Percentiles rank a stretch among this genome's conserved stretches.
Conservation (phyloP, 768 basidiomycete genomes). For the Suillus fuscotomentosus region DNA sequence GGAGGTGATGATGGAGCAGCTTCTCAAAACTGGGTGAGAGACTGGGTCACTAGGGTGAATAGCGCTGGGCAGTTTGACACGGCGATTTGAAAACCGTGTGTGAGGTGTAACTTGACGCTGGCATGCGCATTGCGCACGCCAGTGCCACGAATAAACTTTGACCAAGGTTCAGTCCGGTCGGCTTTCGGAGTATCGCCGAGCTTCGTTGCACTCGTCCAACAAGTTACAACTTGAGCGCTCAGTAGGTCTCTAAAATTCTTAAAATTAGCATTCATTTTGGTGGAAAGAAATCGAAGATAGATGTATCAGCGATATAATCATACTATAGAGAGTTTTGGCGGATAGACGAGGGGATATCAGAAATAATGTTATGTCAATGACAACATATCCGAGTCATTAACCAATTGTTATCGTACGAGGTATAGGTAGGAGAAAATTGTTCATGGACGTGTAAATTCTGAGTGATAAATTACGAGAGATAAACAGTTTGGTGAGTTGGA, state of each 20-base stretch:
- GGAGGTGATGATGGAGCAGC: neutral
- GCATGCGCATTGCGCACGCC: neutral
- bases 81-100: neutral
- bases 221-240: too few species aligned
- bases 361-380: neutral
- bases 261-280: neutral
- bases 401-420: neutral
- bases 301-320: neutral
- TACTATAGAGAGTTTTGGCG: neutral
- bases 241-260: neutral
- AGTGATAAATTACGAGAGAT: neutral
- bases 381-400: neutral
- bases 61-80: neutral
- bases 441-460: neutral
- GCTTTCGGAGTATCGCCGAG: neutral
- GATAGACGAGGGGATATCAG: neutral
- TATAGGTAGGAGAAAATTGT: too few species aligned
- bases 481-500: neutral
- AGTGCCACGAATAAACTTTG: too few species aligned
- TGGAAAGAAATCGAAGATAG: neutral
- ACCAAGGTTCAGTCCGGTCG: neutral
- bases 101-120: neutral
- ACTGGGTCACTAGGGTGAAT: neutral
- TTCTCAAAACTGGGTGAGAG: neutral
- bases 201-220: neutral